These are phyloP conservation scores for Pythium graminicola DNA, from an alignment of 352 stramenopile genomes.

Conservation along the genomic window DNA sequence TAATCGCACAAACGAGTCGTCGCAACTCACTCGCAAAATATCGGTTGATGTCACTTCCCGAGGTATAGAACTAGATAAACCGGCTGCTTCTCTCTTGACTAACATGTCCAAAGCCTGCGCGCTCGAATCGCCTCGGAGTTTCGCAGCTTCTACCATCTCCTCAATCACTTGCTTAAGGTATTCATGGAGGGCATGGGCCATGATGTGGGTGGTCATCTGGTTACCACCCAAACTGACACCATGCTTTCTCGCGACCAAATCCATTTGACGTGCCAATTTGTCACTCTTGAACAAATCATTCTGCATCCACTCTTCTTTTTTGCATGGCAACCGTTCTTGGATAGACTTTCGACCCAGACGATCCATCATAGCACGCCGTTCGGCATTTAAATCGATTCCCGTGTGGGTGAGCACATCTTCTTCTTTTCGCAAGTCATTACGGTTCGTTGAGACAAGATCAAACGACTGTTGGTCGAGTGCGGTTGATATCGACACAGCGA, in stretches of 20 bases:
- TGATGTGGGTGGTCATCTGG: constrained; percentile 57
- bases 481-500: background rate
- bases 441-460: constrained; percentile 55
- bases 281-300: constrained; percentile 78
- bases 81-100: constrained; percentile 32
- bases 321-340: constrained; percentile 47
- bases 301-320: constrained; percentile 73
- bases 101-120: constrained; percentile 45
- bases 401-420: constrained; percentile 83
- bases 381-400: constrained; percentile 59
- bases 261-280: constrained; percentile 54
- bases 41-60: constrained; percentile 68
- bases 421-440: constrained; percentile 71
- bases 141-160: constrained; percentile 78
- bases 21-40: constrained; percentile 78
- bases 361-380: constrained; percentile 79
- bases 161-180: constrained; percentile 84
- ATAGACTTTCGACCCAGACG: constrained; percentile 31
- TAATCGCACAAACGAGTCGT: constrained; percentile 66
- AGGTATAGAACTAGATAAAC: constrained; percentile 9
- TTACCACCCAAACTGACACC: constrained; percentile 44
- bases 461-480: constrained; percentile 9
- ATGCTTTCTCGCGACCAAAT: constrained; percentile 33
- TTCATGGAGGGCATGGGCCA: constrained; percentile 77
- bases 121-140: constrained; percentile 56